These are phyloP conservation scores for Naematelia aurantialba DNA, from an alignment of 768 basidiomycete species.

Conservation along the genomic window DNA sequence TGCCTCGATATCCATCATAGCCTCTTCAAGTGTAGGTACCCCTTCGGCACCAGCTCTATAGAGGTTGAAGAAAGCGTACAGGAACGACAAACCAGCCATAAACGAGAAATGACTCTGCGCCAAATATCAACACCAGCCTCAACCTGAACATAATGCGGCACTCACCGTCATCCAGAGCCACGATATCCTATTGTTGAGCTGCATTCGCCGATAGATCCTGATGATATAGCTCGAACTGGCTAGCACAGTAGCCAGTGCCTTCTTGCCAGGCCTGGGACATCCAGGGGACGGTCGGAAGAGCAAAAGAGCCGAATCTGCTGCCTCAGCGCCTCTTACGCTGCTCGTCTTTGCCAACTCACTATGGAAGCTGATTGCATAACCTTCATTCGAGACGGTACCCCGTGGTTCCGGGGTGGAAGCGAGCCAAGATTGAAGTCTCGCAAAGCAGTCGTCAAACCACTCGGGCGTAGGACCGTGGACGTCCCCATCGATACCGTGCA, in stretches of 20 bases:
- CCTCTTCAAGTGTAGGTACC: slow-evolving; percentile 47
- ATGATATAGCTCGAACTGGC: slow-evolving; percentile 51
- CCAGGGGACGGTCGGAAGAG: slow-evolving; percentile 51
- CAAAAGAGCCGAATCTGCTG: slow-evolving; percentile 47
- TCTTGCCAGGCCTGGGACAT: slow-evolving; percentile 46
- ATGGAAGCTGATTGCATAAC: slow-evolving; percentile 51
- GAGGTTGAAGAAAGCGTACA: slow-evolving; percentile 51
- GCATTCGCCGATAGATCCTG: slow-evolving; percentile 49
- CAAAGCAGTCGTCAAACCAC: slow-evolving; percentile 49
- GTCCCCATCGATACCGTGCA: slow-evolving; percentile 28
- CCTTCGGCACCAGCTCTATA: slow-evolving; percentile 46
- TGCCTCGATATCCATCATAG: slow-evolving; percentile 49
- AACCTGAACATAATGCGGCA: background rate
- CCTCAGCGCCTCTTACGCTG: background rate
- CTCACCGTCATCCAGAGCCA: slow-evolving; percentile 51
- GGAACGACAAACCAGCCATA: slow-evolving; percentile 51
- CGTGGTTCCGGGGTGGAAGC: slow-evolving; percentile 48
- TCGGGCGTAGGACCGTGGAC: slow-evolving; percentile 23
- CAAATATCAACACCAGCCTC: slow-evolving; percentile 3
- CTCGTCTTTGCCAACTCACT: slow-evolving; percentile 40
- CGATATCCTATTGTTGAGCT: slow-evolving; percentile 50
- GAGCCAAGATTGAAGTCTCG: slow-evolving; percentile 47
- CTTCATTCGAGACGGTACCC: slow-evolving; percentile 47
- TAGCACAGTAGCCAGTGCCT: slow-evolving; percentile 48
- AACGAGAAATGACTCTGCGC: slow-evolving; percentile 47